Evolutionary conservation across 1,284 basidiomycete genomes (phyloP).

Genomic region (Moesziomyces globuligerus): DNA sequence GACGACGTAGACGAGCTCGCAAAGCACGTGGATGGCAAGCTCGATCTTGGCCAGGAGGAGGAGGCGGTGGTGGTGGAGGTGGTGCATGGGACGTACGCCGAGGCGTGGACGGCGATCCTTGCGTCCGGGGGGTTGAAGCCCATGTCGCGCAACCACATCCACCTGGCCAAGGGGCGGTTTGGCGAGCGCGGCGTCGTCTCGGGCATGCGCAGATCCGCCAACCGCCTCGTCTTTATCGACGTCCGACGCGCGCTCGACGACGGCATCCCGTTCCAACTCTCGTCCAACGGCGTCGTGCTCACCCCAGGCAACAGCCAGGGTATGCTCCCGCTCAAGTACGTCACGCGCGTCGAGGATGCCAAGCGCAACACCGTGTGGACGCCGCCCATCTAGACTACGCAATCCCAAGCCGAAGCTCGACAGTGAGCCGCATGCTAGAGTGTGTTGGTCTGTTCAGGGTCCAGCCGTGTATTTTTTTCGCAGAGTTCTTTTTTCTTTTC

Average conservation of each 20-base stretch:
- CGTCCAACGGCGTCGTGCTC: slow-evolving; percentile 84
- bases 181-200: slow-evolving; percentile 77
- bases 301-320: slow-evolving; percentile 73
- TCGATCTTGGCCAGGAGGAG: background rate
- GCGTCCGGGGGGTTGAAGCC: slow-evolving; percentile 76
- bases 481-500: background rate
- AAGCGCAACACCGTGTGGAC: slow-evolving; percentile 50
- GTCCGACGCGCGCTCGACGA: slow-evolving; percentile 76
- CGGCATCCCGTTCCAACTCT: slow-evolving; percentile 78
- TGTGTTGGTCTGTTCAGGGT: slow-evolving; percentile 18
- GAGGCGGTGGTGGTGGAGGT: slow-evolving; percentile 13
- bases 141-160: slow-evolving; percentile 88
- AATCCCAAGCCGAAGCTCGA: background rate
- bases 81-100: slow-evolving; percentile 60
- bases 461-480: slow-evolving; percentile 9
- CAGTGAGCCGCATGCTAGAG: background rate
- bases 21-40: slow-evolving; percentile 8
- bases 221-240: slow-evolving; percentile 80
- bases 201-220: slow-evolving; percentile 80
- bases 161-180: slow-evolving; percentile 76
- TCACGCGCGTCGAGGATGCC: slow-evolving; percentile 43
- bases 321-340: slow-evolving; percentile 40
- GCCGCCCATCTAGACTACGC: background rate
- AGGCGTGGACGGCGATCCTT: slow-evolving; percentile 69
- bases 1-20: background rate